Evolutionary conservation across 2,329 filamentous ascomycete species (phyloP), one percentile per base, ranked within the genome.

Genomic region (Claviceps purpurea): DNA sequence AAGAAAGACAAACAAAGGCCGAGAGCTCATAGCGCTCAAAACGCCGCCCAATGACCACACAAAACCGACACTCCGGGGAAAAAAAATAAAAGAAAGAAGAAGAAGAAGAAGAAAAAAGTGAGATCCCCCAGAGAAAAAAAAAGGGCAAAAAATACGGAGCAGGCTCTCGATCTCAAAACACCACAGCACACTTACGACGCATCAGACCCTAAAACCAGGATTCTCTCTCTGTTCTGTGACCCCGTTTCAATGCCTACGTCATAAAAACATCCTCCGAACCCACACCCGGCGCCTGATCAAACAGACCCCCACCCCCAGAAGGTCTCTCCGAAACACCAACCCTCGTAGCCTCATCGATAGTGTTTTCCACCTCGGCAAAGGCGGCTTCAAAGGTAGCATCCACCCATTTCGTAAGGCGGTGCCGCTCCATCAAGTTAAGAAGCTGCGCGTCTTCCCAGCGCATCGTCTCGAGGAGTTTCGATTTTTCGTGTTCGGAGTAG

Each of bases 381-480:
- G 70, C 71, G 26, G 64, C 63, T 34, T 70, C 65, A 22, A 68
- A 64, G 6, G 68, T 65, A 13, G 65, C 65, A 10, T 59, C 63
- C 18, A 72, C 66, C 87, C 90, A 95, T 52, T 84, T 75, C 6
- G 81, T 79, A 11, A 95, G 74, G 40, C 82, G 76, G 54, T 81
- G 75, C 64, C 82, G 82, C 52, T 85, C 78, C 20, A 93, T 73
- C 62, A 81, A 73, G 50, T 73, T 70, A 41, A 96, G 72, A 11
- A 77, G 63, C 55, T 77, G 26, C 26, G 26, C 74, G 61, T 91
- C 85, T 67, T 95, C 89, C 53, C 75, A 74, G 53, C 78, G 73
- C 70, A 93, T 85, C 53, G 88, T 87, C 26, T 82, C 78, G 30
- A 84, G 69, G 54, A 95, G 76, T 53, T 81, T 82, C 53, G 80